Evolutionary conservation across 148 eudicot genomes (phyloP), one percentile per base, ranked within the genome.

Genomic region (Pouteria glomerata): DNA sequence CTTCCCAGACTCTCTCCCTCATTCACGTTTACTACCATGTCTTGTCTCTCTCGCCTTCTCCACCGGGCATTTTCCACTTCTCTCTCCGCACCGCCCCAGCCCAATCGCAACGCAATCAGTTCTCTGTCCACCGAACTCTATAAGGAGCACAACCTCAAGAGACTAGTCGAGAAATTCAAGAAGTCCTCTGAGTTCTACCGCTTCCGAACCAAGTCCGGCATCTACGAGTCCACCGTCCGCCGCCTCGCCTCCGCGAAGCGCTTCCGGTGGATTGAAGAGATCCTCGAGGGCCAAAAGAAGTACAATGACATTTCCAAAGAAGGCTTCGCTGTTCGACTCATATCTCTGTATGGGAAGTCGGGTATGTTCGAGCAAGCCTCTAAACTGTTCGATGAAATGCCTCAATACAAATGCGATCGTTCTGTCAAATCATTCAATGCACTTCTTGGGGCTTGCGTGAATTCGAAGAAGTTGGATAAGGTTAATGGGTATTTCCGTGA

Each of bases 381-480:
- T 41, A 75, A 87, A 72, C 69, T 89, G 85, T 89, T 87, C 69
- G 96, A 90, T 19, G 90, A 90, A 87, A 85, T 90, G 96, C 82
- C 88, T 37, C 66, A 79, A 2, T 56, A 58, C 19, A 78, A 81
- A 6, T 82, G 86, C 48, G 65, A 42, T 0, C 79, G 87, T 6
- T 81, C 90, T 26, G 85, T 86, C 0, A 52, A 44, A 27, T 87
- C 92, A 1, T 76, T 86, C 15, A 92, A 92, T 75, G 91, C 88
- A 65, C 87, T 92, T 29, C 69, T 92, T 71, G 82, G 75, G 10
- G 89, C 93, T 48, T 83, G 88, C 62, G 80, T 89, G 23, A 77
- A 50, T 62, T 77, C 89, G 1, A 78, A 74, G 77, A 80, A 79
- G 8, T 86, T 79, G 34, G 85, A 79, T 62, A 73, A 73, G 66